Conservation (phyloP, 345 rosid species). For the Eucalyptus erythrocorys region DNA sequence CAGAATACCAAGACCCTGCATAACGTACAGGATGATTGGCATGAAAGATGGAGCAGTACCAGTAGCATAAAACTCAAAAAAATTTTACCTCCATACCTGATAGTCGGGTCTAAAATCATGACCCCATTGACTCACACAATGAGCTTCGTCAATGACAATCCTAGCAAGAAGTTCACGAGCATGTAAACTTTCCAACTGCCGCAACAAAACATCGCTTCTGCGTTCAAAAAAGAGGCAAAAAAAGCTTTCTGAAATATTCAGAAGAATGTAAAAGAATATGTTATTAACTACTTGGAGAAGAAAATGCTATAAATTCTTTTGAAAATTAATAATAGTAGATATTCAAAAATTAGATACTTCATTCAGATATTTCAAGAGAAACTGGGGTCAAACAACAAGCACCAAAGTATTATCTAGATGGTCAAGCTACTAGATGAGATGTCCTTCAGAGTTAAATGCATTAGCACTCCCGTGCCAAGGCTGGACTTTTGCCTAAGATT, state of each 20-base stretch:
- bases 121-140: conserved; percentile 99
- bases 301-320: neutral
- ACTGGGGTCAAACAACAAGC: neutral
- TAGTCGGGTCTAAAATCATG: conserved; percentile 99
- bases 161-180: conserved; percentile 77
- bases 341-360: neutral
- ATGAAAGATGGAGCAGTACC: neutral
- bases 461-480: neutral
- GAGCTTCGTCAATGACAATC: conserved; percentile 99
- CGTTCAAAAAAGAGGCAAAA: conserved; percentile 8
- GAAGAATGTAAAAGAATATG: neutral
- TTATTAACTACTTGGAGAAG: neutral
- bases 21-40: neutral
- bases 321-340: neutral
- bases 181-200: conserved; percentile 71
- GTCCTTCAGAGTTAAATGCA: neutral
- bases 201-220: conserved; percentile 91
- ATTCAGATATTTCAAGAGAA: neutral
- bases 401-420: neutral
- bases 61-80: neutral
- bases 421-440: neutral
- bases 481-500: neutral
- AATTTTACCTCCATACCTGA: conserved; percentile 46
- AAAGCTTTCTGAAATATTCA: neutral
- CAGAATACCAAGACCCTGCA: conserved; percentile 91